These are phyloP conservation scores for Salvia miltiorrhiza DNA, from an alignment of 257 asterid species.

Conservation along the genomic window DNA sequence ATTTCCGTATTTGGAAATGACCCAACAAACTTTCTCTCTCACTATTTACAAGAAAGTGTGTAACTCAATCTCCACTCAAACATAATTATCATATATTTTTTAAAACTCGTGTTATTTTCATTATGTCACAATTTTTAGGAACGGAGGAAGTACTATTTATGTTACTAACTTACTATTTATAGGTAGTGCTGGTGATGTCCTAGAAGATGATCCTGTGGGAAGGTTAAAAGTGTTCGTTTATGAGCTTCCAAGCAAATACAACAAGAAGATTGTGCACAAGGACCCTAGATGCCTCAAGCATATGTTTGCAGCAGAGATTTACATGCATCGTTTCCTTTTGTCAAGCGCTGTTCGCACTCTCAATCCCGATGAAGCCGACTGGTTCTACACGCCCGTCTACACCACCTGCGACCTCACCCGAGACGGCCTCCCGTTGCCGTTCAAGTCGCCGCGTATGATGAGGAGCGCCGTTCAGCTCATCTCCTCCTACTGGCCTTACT, in stretches of 20 bases:
- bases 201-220: slow-evolving; percentile 87
- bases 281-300: slow-evolving; percentile 82
- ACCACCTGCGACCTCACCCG: slow-evolving; percentile 81
- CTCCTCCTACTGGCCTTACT: slow-evolving; percentile 82
- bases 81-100: too few relatives aligned
- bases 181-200: slow-evolving; percentile 95
- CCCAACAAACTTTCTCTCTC: too few relatives aligned
- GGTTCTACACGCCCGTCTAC: slow-evolving; percentile 84
- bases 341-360: slow-evolving; percentile 74
- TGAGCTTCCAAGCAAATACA: slow-evolving; percentile 88
- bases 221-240: slow-evolving; percentile 75
- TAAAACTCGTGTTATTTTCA: too few relatives aligned
- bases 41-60: too few relatives aligned
- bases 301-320: slow-evolving; percentile 93
- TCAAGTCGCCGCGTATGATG: slow-evolving; percentile 86
- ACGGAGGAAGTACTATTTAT: too few relatives aligned
- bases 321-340: slow-evolving; percentile 72
- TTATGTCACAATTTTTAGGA: too few relatives aligned
- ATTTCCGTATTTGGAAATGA: too few relatives aligned
- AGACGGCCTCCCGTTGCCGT: slow-evolving; percentile 80
- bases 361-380: slow-evolving; percentile 87
- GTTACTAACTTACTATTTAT: too few relatives aligned
- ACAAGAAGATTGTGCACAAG: slow-evolving; percentile 65
- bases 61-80: too few relatives aligned
- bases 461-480: slow-evolving; percentile 83